Percentiles rank a stretch among this genome's conserved stretches.
phyloP scores from a whole-genome alignment of 306 rosid genomes.

The Gillenia trifoliata region DNA sequence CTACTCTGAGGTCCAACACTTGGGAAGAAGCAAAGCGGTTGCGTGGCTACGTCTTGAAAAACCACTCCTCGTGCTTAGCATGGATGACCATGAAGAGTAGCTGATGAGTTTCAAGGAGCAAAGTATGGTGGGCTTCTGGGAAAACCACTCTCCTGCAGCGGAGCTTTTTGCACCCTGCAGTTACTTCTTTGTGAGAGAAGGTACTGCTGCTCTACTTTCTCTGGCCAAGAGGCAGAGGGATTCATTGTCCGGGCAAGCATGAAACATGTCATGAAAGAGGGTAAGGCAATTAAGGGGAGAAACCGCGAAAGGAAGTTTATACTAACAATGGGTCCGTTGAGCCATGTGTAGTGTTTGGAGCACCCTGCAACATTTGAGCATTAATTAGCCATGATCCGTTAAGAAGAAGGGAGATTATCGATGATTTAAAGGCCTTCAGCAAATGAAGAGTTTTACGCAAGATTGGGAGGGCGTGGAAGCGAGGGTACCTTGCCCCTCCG shows the following conservation, averaged over 20 bases:
- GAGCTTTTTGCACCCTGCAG: no score
- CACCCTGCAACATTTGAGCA: constrained; percentile 72
- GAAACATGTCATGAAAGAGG: constrained; percentile 50
- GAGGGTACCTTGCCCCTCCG: constrained; percentile 80
- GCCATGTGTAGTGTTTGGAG: constrained; percentile 65
- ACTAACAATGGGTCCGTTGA: constrained; percentile 56
- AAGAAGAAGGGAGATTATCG: constrained; percentile 50
- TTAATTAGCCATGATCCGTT: constrained; percentile 51
- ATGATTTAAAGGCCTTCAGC: constrained; percentile 56
- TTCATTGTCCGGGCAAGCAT: constrained; percentile 42
- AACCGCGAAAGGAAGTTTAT: constrained; percentile 63
- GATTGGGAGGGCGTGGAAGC: constrained; percentile 84
- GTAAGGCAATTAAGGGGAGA: constrained; percentile 42
- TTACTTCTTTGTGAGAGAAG: no score
- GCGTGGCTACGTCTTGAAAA: no score
- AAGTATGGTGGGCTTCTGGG: no score
- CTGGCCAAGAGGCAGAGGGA: constrained; percentile 53
- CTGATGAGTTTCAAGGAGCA: no score
- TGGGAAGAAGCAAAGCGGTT: no score
- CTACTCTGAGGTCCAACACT: no score
- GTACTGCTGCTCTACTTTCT: no score
- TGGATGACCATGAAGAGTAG: no score
- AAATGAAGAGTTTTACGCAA: constrained; percentile 47
- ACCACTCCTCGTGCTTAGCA: no score
- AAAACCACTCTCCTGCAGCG: no score